A percentile compares a stretch with the other conserved stretches of the same genome.
These are phyloP conservation scores for Arctium minus DNA, from an alignment of 129 eudicot genomes.

Conservation along the genomic window DNA sequence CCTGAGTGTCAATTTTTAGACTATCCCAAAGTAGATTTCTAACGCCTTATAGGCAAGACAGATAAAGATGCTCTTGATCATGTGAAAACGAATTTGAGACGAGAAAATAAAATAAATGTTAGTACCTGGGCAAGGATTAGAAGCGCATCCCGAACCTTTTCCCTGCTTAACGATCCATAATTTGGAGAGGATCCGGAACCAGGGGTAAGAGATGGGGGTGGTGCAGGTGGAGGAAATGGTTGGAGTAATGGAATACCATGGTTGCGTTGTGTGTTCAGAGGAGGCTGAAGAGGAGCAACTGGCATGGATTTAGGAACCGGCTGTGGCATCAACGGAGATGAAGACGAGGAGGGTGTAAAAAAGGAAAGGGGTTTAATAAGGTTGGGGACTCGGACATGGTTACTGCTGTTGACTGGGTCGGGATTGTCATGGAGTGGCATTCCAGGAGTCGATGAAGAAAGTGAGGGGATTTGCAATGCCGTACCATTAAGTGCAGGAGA, in stretches of 20 bases:
- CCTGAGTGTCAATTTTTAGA: no score
- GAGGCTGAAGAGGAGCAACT: slow-evolving; percentile 28
- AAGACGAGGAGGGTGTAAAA: slow-evolving; percentile 31
- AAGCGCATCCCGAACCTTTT: slow-evolving; percentile 70
- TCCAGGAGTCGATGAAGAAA: slow-evolving; percentile 34
- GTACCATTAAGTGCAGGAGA: slow-evolving; percentile 34
- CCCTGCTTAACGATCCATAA: slow-evolving; percentile 54
- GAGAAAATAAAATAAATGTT: not conserved
- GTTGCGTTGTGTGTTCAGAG: slow-evolving; percentile 15
- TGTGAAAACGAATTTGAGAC: not conserved
- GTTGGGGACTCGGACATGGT: slow-evolving; percentile 19
- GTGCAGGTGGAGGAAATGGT: slow-evolving; percentile 57
- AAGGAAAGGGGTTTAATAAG: slow-evolving; percentile 37
- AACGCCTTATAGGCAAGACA: not conserved
- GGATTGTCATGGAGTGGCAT: slow-evolving; percentile 30
- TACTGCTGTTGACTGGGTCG: slow-evolving; percentile 17
- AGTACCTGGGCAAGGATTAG: slow-evolving; percentile 68
- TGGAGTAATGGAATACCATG: slow-evolving; percentile 39
- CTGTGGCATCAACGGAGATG: slow-evolving; percentile 21
- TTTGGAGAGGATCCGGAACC: slow-evolving; percentile 33
- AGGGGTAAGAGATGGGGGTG: slow-evolving; percentile 70
- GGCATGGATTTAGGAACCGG: slow-evolving; percentile 24
- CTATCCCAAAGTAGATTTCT: no score
- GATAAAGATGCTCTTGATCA: not conserved
- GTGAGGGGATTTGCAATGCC: slow-evolving; percentile 35